Percentiles rank a stretch among this genome's conserved stretches.
phyloP scores from a whole-genome alignment of 2,329 filamentous ascomycete species.

The Pseudocercospora fuligena region DNA sequence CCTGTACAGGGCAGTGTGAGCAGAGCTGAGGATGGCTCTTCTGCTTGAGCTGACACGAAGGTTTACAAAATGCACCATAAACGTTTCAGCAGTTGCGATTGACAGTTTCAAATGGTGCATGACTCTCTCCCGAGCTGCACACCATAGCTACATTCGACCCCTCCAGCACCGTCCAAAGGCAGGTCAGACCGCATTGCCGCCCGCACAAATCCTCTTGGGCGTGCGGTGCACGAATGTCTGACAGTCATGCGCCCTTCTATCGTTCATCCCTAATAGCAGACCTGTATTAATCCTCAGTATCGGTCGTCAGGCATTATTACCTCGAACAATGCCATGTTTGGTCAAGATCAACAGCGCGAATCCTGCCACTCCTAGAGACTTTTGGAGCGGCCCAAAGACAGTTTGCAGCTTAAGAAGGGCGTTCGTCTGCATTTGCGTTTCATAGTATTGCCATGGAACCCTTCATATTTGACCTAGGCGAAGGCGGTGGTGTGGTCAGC shows the following conservation, averaged over 20 bases:
- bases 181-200: not conserved
- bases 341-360: not conserved
- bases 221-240: not conserved
- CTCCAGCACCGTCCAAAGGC: not conserved
- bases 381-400: not conserved
- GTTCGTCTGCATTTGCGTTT: not conserved
- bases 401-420: not conserved
- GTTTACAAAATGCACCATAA: not conserved
- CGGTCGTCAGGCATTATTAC: conserved; percentile 2
- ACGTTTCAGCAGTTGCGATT: conserved; percentile 1
- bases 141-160: conserved; percentile 3
- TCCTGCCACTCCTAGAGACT: not conserved
- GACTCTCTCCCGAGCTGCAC: not conserved
- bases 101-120: conserved; percentile 1
- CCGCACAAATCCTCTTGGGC: not conserved
- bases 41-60: not conserved
- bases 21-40: no score
- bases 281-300: not conserved
- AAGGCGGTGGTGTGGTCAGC: conserved; percentile 18
- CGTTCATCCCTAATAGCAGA: not conserved
- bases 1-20: no score
- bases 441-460: conserved; percentile 13
- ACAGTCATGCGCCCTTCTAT: not conserved
- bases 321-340: not conserved
- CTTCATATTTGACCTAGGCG: conserved; percentile 21